Evolutionary conservation across 495 filamentous ascomycete species (phyloP).

Genomic region (Usnea hakonensis): DNA sequence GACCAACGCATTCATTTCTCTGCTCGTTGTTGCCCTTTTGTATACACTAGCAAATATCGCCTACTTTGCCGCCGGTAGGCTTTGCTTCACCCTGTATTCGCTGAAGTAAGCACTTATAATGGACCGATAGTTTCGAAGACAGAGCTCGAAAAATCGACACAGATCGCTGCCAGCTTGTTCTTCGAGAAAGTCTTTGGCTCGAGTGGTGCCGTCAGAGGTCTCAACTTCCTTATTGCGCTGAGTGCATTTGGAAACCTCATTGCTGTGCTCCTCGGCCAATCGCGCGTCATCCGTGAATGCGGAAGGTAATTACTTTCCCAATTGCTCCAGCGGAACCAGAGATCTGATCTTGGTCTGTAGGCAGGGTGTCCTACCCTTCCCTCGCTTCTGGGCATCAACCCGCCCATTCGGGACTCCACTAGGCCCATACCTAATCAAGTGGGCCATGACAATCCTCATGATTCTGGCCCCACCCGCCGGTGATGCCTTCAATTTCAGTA

Average conservation of each 20-base stretch:
- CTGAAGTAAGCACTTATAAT: background rate
- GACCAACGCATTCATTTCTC: conserved; percentile 43
- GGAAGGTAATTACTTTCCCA: conserved; percentile 21
- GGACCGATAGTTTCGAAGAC: conserved; percentile 35
- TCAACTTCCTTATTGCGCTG: conserved; percentile 55
- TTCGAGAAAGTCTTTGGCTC: conserved; percentile 54
- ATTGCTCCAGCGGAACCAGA: conserved; percentile 44
- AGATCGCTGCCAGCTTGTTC: conserved; percentile 51
- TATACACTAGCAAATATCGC: conserved; percentile 58
- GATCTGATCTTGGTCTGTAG: conserved; percentile 25
- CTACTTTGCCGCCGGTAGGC: conserved; percentile 45
- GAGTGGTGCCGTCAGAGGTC: conserved; percentile 39
- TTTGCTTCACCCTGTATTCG: background rate
- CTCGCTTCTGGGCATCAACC: conserved; percentile 56
- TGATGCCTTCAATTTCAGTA: conserved; percentile 56
- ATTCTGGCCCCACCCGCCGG: conserved; percentile 59
- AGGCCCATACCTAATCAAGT: conserved; percentile 52
- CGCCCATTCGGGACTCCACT: conserved; percentile 56
- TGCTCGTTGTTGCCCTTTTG: conserved; percentile 44
- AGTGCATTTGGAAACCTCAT: conserved; percentile 59
- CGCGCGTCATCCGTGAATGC: conserved; percentile 17
- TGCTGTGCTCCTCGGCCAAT: conserved; percentile 47
- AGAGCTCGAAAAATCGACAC: conserved; percentile 44
- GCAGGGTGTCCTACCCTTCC: conserved; percentile 58
- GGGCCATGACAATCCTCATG: conserved; percentile 52